Evolutionary conservation across 1,284 basidiomycete species (phyloP).

Genomic region (Pterulicium gracile): DNA sequence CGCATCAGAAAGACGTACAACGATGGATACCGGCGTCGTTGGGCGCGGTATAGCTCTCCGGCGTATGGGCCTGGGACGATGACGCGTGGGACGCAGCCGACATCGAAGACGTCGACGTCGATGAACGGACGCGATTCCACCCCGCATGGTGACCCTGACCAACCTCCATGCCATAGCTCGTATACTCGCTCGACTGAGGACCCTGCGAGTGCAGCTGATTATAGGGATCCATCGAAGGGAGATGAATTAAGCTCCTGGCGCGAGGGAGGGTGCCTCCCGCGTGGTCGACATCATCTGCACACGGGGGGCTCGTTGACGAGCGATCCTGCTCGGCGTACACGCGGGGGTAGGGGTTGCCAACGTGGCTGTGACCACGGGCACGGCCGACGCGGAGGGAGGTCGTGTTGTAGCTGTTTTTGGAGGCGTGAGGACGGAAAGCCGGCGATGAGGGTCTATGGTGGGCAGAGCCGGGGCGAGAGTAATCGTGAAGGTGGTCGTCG

Average conservation of each 20-base stretch:
- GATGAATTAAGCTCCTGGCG: slow-evolving; percentile 69
- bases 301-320: slow-evolving; percentile 49
- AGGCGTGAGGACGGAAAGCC: slow-evolving; percentile 44
- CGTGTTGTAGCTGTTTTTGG: slow-evolving; percentile 43
- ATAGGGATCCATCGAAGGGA: slow-evolving; percentile 59
- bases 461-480: slow-evolving; percentile 58
- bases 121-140: slow-evolving; percentile 44
- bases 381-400: slow-evolving; percentile 56
- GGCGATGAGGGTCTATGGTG: slow-evolving; percentile 57
- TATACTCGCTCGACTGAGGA: neutral
- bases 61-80: slow-evolving; percentile 69
- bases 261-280: slow-evolving; percentile 34
- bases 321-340: slow-evolving; percentile 57
- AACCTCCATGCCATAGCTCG: slow-evolving; percentile 3
- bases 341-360: slow-evolving; percentile 72
- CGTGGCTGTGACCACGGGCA: slow-evolving; percentile 67
- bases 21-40: slow-evolving; percentile 64
- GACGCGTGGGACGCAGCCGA: slow-evolving; percentile 61
- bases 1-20: slow-evolving; percentile 53
- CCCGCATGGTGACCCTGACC: slow-evolving; percentile 29
- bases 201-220: slow-evolving; percentile 27
- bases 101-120: slow-evolving; percentile 62
- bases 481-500: slow-evolving; percentile 42
- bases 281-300: slow-evolving; percentile 12
- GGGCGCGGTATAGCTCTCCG: slow-evolving; percentile 51